Evolutionary conservation across 441 rosid genomes (phyloP).

Genomic region (Arabidopsis lyrata): DNA sequence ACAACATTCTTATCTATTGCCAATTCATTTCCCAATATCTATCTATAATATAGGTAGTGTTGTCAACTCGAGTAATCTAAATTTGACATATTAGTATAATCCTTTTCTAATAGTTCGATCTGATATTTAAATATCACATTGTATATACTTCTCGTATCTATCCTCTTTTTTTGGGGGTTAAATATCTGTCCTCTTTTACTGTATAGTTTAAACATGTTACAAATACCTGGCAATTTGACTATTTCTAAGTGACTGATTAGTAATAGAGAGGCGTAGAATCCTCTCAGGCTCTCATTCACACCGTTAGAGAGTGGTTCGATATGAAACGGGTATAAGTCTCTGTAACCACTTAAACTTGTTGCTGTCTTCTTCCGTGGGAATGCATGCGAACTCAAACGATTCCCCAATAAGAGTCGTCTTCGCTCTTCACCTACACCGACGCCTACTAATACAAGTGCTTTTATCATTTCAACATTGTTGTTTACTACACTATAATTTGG

Average conservation of each 20-base stretch:
- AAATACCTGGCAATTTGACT: background rate
- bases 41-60: too few relatives aligned
- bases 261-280: conserved; percentile 4
- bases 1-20: background rate
- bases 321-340: background rate
- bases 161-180: too few relatives aligned
- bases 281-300: conserved; percentile 24
- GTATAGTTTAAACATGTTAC: too few relatives aligned
- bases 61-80: too few relatives aligned
- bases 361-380: conserved; percentile 14
- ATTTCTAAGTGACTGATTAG: background rate
- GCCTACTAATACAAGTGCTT: background rate
- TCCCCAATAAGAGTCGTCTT: background rate
- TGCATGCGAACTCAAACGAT: conserved; percentile 19
- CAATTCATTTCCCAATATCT: background rate
- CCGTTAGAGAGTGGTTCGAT: background rate
- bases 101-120: too few relatives aligned
- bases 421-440: background rate
- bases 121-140: too few relatives aligned
- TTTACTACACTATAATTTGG: background rate
- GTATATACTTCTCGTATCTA: too few relatives aligned
- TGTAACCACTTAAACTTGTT: conserved; percentile 15
- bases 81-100: too few relatives aligned
- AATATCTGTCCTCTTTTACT: background rate
- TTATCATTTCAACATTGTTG: background rate